These are phyloP conservation scores for Alternaria sp. DNA, from an alignment of 2,329 filamentous ascomycete species.

Conservation along the genomic window DNA sequence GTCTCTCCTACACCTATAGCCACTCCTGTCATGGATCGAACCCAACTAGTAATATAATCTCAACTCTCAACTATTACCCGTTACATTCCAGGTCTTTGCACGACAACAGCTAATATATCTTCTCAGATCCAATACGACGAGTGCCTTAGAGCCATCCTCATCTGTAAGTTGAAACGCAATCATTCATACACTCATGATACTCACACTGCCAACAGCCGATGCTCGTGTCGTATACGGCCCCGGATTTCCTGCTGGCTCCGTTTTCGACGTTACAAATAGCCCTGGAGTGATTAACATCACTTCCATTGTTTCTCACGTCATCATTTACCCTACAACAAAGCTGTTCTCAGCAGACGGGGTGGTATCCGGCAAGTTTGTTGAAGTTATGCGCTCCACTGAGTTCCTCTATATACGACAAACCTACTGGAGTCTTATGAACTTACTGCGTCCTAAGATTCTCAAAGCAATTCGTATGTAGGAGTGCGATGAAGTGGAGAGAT, in stretches of 20 bases:
- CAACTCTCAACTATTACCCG: no score
- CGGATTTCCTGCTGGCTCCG: background rate
- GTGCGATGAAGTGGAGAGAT: no score
- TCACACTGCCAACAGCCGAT: background rate
- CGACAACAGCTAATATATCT: background rate
- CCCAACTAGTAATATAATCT: no score
- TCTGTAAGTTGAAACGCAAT: background rate
- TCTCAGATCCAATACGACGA: background rate
- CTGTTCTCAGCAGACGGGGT: background rate
- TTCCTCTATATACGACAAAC: fast-evolving
- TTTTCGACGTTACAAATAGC: background rate
- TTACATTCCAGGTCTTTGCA: background rate
- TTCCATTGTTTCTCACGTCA: background rate
- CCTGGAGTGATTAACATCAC: fast-evolving
- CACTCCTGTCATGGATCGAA: no score
- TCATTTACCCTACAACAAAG: background rate
- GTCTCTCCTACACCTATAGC: background rate
- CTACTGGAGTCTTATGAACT: no score
- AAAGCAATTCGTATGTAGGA: background rate
- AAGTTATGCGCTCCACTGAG: background rate
- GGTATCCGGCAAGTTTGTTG: background rate
- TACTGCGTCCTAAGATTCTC: no score
- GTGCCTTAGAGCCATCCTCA: background rate
- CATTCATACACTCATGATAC: no score
- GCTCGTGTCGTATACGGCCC: background rate